Conservation (phyloP, 495 filamentous ascomycete species). For the Articulospora tetracladia region DNA sequence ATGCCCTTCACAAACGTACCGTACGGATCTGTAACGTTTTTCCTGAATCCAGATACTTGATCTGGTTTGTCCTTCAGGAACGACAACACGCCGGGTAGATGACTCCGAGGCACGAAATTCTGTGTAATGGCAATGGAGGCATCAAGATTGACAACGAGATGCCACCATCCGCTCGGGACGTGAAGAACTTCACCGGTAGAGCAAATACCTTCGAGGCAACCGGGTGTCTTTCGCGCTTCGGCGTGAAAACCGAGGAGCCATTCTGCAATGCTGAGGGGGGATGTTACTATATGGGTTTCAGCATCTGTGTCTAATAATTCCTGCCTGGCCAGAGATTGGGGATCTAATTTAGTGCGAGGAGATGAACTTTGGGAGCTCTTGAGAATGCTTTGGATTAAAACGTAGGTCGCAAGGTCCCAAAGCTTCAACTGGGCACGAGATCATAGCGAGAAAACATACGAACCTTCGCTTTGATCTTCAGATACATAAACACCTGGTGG, state of each 20-base stretch:
- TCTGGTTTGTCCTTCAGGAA: conserved; percentile 81
- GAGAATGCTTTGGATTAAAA: too few species aligned
- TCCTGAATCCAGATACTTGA: conserved; percentile 82
- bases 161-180: conserved; percentile 94
- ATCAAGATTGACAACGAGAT: conserved; percentile 87
- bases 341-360: too few species aligned
- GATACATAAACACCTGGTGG: conserved; percentile 87
- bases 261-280: conserved; percentile 91
- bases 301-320: too few species aligned
- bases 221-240: conserved; percentile 73
- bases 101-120: conserved; percentile 84
- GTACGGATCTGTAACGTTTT: conserved; percentile 70
- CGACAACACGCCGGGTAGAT: conserved; percentile 68
- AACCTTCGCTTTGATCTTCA: conserved; percentile 78
- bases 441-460: too few species aligned
- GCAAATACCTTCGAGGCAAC: conserved; percentile 87
- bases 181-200: conserved; percentile 85
- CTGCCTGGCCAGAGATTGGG: too few species aligned
- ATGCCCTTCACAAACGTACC: conserved; percentile 71
- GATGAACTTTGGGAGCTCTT: too few species aligned
- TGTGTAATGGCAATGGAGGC: conserved; percentile 87
- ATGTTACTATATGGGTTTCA: conserved; percentile 50
- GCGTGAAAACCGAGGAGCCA: conserved; percentile 90
- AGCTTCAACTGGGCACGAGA: too few species aligned
- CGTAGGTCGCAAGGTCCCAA: too few species aligned